Conservation (phyloP, 1,139 yeast genomes). For the Saccharomyces uvarum region DNA sequence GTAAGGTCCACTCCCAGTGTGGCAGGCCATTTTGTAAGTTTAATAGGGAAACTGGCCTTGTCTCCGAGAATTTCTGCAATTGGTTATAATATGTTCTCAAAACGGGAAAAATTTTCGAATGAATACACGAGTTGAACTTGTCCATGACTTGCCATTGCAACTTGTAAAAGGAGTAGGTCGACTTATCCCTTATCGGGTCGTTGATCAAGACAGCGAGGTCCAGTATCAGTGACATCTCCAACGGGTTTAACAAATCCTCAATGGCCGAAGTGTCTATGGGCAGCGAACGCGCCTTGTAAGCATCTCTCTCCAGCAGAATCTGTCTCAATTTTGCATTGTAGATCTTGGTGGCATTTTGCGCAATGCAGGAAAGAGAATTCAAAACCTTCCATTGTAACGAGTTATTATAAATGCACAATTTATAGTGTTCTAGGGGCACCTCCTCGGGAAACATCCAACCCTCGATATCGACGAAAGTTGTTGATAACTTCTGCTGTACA, state of each 20-base stretch:
- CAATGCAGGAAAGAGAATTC: slow-evolving; percentile 14
- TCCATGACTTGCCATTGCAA: slow-evolving; percentile 25
- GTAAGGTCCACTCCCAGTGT: slow-evolving; percentile 39
- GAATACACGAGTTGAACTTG: slow-evolving; percentile 18
- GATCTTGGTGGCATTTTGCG: slow-evolving; percentile 38
- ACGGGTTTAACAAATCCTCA: slow-evolving; percentile 32
- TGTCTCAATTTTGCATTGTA: slow-evolving; percentile 42
- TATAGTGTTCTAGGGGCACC: slow-evolving; percentile 10
- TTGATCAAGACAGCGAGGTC: slow-evolving; percentile 31
- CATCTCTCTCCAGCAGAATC: slow-evolving; percentile 37
- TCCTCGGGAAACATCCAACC: slow-evolving; percentile 11
- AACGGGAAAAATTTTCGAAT: slow-evolving; percentile 19
- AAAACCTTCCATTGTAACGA: slow-evolving; percentile 24
- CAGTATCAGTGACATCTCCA: slow-evolving; percentile 30
- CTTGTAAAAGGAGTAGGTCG: slow-evolving; percentile 21
- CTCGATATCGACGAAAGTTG: slow-evolving; percentile 3
- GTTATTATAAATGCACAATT: slow-evolving; percentile 20
- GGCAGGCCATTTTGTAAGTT: slow-evolving; percentile 23
- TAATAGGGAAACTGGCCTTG: slow-evolving; percentile 7
- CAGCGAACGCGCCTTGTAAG: slow-evolving; percentile 26
- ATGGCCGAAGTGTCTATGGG: slow-evolving; percentile 27
- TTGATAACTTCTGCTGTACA: slow-evolving; percentile 15
- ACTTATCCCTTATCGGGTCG: slow-evolving; percentile 24
- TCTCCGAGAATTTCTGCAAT: slow-evolving; percentile 18
- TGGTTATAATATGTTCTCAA: slow-evolving; percentile 20